Base-by-base conservation (phyloP, 2,329 filamentous ascomycete genomes). In the Aspergillus sp. region DNA sequence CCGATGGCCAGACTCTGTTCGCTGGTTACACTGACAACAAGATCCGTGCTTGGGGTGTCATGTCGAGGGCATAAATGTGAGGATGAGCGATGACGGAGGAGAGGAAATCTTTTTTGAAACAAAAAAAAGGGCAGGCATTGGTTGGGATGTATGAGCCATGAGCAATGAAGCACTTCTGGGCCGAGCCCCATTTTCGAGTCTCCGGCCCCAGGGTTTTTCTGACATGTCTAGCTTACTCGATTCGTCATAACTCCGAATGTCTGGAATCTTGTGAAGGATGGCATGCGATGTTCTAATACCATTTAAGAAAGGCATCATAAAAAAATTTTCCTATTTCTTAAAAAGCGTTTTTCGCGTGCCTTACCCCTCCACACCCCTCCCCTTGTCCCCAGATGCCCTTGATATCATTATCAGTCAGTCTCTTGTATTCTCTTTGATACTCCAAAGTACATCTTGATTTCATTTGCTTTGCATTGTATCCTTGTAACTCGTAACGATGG, bases 21-120 rank as follows among this genome's bases (percentile, higher is more conserved):
- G 90, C 93, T 72, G 93, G 93, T 76, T 98, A 98, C 85, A 98
- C 93, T 65, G 93, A 98, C 80, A 97, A 96, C 85, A 86, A 94
- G 79, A 95, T 95, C 79, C 88, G 90, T 67, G 90, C 88, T 64
- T 95, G 90, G 90, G 90, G 90, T 77, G 90, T 95, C 69, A 95
- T 95, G 89, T 93, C 88, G 73, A 83, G 89, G 75, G 88, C 86
- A 76, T 90, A 88, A 61, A 65, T 61, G 50, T 54, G 41, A 29
- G 12, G 30, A 27, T 5, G 43, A 42, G 46, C 49, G 48, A 47
- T 47, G 50, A 48, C 52, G 51, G 51, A 51, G 51, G 53, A 54
- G 53, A 49, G 50, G 45, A 52, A 50, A 46, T 46, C 45, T 45
- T 47, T 39, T 49, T 40, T 60, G 53, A 62, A 58, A 59, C 60